Evolutionary conservation across 371 early-diverging fungal species (phyloP), one percentile per base, ranked within the genome.

Genomic region (Actinomucor elegans): DNA sequence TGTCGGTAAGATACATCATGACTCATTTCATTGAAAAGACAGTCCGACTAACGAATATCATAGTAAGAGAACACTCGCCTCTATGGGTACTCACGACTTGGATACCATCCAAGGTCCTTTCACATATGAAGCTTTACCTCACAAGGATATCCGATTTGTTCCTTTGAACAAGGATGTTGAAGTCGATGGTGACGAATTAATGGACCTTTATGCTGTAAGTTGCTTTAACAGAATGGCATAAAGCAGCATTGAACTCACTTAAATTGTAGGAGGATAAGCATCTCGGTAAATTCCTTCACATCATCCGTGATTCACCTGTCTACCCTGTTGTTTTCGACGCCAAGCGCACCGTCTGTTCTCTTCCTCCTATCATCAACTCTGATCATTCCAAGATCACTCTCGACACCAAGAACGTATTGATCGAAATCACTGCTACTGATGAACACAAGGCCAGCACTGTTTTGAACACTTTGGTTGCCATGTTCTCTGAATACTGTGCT

Each of bases 321-420:
- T 99, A 91, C 73, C 98, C 98, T 21, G 89, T 98, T 31, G 86
- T 99, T 37, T 87, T 79, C 57, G 99, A 99, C 73, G 75, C 83
- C 50, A 87, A 88, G 33, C 85, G 88, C 36, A 71, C 73, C 34
- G 97, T 99, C 6, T 79, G 97, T 61, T 97, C 98, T 41, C 79
- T 99, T 49, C 99, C 99, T n/a, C 99, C 99, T 27, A 92, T 99
- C 68, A 99, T 99, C 81, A 99, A 99, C 89, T 87, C 94, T 55
- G 90, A 99, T 48, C 92, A 92, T 69, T 94, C 97, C 55, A 99
- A 99, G 83, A 99, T 99, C 70, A 89, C 88, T 23, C 71, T 92
- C 52, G 77, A 90, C 24, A 99, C 99, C 36, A 96, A 91, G 80
- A 98, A 99, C 66, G 90, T 99, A 38, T 92, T 99, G 58, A 94